Evolutionary conservation across 2,329 filamentous ascomycete genomes (phyloP).

Genomic region (Chrysoporthe deuterocubensis): DNA sequence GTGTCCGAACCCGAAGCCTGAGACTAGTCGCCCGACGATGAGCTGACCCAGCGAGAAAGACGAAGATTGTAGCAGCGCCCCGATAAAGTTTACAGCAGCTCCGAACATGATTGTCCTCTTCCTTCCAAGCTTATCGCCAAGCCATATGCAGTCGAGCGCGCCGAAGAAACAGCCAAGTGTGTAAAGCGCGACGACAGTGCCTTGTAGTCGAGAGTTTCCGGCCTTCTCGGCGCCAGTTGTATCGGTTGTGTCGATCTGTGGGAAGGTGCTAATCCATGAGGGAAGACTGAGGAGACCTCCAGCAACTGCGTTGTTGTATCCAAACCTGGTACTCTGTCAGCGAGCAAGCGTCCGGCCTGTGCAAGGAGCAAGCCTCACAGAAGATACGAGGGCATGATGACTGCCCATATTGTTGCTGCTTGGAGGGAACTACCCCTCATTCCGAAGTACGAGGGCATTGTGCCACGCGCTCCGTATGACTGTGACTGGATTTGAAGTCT

Average conservation of each 20-base stretch:
- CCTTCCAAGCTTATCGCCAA: conserved; percentile 47
- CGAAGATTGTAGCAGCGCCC: conserved; percentile 45
- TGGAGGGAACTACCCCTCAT: conserved; percentile 11
- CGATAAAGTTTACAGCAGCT: conserved; percentile 47
- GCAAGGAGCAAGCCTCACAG: conserved; percentile 1
- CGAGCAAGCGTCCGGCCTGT: background rate
- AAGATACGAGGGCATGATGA: conserved; percentile 19
- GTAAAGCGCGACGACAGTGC: conserved; percentile 7
- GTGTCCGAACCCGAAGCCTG: conserved; percentile 46
- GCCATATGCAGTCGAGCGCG: conserved; percentile 36
- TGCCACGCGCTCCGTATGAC: background rate
- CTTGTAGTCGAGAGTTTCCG: conserved; percentile 10
- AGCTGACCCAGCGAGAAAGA: conserved; percentile 47
- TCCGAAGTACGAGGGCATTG: conserved; percentile 13
- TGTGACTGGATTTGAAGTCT: background rate
- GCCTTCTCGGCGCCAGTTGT: conserved; percentile 7
- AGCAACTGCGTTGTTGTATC: conserved; percentile 19
- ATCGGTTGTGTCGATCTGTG: conserved; percentile 5
- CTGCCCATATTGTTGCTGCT: conserved; percentile 20
- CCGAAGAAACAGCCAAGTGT: conserved; percentile 37
- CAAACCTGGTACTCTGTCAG: conserved; percentile 9
- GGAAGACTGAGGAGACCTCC: conserved; percentile 11
- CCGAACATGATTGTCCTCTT: conserved; percentile 46
- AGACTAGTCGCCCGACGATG: conserved; percentile 49
- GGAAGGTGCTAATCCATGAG: conserved; percentile 11